These are phyloP conservation scores for Davidsoniella virescens DNA, from an alignment of 2,329 filamentous ascomycete species.

Conservation along the genomic window DNA sequence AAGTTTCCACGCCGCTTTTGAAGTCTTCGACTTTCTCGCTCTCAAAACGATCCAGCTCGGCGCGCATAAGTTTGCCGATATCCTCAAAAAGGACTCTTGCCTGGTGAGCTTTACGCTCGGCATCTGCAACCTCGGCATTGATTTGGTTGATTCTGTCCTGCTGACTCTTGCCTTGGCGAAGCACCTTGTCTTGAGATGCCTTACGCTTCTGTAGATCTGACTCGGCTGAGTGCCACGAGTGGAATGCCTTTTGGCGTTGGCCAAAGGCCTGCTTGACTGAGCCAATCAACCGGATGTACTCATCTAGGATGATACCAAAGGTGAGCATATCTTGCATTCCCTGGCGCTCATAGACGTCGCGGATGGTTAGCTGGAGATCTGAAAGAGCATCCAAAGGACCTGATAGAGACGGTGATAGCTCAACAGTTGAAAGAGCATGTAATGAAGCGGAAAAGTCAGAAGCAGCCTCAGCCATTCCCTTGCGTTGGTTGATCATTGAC, in stretches of 20 bases:
- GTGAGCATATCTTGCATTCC: conserved; percentile 94
- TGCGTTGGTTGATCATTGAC: conserved; percentile 77
- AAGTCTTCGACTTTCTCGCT: conserved; percentile 98
- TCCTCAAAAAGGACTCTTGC: conserved; percentile 84
- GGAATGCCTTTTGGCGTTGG: conserved; percentile 88
- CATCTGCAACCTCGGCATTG: conserved; percentile 83
- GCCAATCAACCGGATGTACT: conserved; percentile 91
- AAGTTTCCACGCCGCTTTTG: conserved; percentile 95
- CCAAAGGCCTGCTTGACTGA: conserved; percentile 86
- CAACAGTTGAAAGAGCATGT: conserved; percentile 82
- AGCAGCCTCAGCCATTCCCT: conserved; percentile 83
- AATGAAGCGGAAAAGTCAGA: conserved; percentile 85
- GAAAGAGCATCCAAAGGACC: conserved; percentile 81
- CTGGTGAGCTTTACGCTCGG: conserved; percentile 84
- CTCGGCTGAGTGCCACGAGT: conserved; percentile 85
- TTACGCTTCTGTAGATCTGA: conserved; percentile 83
- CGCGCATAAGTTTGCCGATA: conserved; percentile 86
- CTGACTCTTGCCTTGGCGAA: conserved; percentile 86
- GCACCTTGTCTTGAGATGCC: conserved; percentile 78
- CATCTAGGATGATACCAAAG: conserved; percentile 91
- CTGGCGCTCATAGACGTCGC: conserved; percentile 89
- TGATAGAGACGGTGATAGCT: conserved; percentile 76
- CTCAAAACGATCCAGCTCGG: conserved; percentile 86
- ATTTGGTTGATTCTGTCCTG: conserved; percentile 90
- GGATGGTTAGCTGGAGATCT: conserved; percentile 82